Evolutionary conservation across 495 filamentous ascomycete species (phyloP), one percentile per base, ranked within the genome.

Genomic region (Podospora australis): DNA sequence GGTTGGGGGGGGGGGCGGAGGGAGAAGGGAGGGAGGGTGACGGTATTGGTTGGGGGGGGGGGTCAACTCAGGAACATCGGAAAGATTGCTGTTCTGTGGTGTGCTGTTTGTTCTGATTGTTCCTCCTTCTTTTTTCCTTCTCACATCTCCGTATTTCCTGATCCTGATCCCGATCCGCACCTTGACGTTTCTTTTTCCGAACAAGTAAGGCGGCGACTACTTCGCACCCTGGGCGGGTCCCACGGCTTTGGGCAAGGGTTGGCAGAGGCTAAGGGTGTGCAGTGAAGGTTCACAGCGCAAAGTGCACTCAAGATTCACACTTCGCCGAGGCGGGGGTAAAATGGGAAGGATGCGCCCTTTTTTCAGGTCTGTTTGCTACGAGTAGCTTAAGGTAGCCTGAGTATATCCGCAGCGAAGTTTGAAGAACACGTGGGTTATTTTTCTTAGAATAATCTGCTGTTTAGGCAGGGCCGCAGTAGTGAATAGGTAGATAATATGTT

Each of bases 201-300:
- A 21, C 38, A 21, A 11, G 17, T 11, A 23, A 11, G 16, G 5
- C 21, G 2, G 19, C 7, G 36, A 39, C n/a, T 17, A n/a, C n/a
- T n/a, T n/a, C n/a, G n/a, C n/a, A 40, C 48, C 48, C 48, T 45
- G 24, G 40, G 48, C 49, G 42, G 49, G 49, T 40, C 43, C 49
- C 40, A 36, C 11, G 22, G 35, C 35, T 6, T 17, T 20, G 19
- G 21, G 28, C 28, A n/a, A n/a, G n/a, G n/a, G n/a, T n/a, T n/a
- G n/a, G n/a, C n/a, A n/a, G n/a, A 36, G 32, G 42, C 14, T 23
- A 25, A 25, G 13, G 23, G 42, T 17, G 30, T 34, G 32, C 41
- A 51, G 32, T 32, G 48, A 44, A 24, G 47, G 30, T 34, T 34
- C 30, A 10, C 30, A 11, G 30, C 30, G 30, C 30, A 4, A 11